phyloP scores from a whole-genome alignment of 2,329 filamentous ascomycete genomes.

The Exutisphaerella laricina region DNA sequence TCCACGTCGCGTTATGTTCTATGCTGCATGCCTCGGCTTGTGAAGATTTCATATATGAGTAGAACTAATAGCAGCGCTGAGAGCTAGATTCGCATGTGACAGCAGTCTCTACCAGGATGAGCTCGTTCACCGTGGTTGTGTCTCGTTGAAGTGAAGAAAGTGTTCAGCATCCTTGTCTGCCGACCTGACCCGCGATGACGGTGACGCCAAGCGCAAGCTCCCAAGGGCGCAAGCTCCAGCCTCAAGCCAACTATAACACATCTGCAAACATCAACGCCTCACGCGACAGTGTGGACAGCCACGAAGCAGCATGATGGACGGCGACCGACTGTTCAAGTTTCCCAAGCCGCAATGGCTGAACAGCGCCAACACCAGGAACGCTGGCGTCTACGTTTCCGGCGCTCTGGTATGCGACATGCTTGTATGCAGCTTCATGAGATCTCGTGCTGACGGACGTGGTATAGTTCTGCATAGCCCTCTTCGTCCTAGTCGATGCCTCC shows the following conservation, averaged over 20 bases:
- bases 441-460: too few species aligned
- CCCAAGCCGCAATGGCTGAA: slow-evolving; percentile 63
- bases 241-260: too few species aligned
- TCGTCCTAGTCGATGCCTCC: slow-evolving; percentile 62
- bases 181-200: too few species aligned
- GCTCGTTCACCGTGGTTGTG: too few species aligned
- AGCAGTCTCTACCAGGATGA: too few species aligned
- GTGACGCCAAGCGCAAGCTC: too few species aligned
- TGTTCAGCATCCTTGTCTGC: too few species aligned
- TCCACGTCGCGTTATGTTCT: slow-evolving; percentile 1
- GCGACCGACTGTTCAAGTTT: slow-evolving; percentile 59
- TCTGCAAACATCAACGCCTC: too few species aligned
- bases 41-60: neutral
- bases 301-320: slow-evolving; percentile 15
- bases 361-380: slow-evolving; percentile 57
- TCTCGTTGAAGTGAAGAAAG: too few species aligned
- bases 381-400: slow-evolving; percentile 61
- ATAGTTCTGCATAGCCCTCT: slow-evolving; percentile 66
- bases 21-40: slow-evolving; percentile 2
- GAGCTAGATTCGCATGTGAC: slow-evolving; percentile 1
- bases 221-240: too few species aligned
- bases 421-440: too few species aligned
- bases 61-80: neutral
- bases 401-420: slow-evolving; percentile 55
- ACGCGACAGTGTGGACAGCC: too few species aligned